A percentile compares a stretch with the other conserved stretches of the same genome.
Conservation (phyloP, 352 stramenopile genomes). For the Globisporangium splendens region DNA sequence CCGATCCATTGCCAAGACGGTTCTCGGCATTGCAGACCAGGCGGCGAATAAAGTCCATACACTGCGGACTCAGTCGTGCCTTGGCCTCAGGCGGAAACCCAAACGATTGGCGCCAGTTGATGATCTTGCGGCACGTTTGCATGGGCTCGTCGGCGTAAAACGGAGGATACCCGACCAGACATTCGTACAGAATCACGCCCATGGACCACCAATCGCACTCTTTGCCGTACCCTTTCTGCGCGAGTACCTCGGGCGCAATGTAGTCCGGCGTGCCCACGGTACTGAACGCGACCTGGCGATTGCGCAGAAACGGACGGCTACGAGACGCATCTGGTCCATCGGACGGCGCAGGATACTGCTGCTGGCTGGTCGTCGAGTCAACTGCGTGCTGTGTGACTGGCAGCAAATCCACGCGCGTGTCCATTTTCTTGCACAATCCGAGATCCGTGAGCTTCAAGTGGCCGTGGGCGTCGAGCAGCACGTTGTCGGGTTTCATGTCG, state of each 20-base stretch:
- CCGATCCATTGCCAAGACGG: constrained; percentile 87
- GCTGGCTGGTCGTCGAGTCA: constrained; percentile 20
- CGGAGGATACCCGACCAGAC: constrained; percentile 95
- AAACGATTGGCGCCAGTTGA: constrained; percentile 74
- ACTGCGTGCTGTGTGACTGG: constrained; percentile 76
- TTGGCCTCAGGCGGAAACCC: constrained; percentile 53
- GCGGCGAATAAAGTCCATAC: constrained; percentile 86
- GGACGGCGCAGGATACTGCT: constrained; percentile 5
- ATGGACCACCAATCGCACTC: constrained; percentile 98
- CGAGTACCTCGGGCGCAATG: constrained; percentile 95
- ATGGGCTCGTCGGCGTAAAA: constrained; percentile 97
- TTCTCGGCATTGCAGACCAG: constrained; percentile 90
- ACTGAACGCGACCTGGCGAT: constrained; percentile 91
- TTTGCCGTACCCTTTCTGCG: constrained; percentile 77
- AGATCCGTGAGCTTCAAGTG: constrained; percentile 99
- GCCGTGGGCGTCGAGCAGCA: constrained; percentile 95
- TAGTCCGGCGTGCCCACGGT: constrained; percentile 98
- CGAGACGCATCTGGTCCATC: constrained; percentile 41
- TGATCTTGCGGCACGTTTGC: constrained; percentile 93
- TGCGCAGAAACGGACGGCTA: constrained; percentile 55
- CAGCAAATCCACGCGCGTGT: constrained; percentile 79
- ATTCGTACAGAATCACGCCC: constrained; percentile 99
- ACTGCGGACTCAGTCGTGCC: constrained; percentile 48
- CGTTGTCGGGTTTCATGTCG: constrained; percentile 97
- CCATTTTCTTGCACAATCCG: constrained; percentile 96